A percentile compares a stretch with the other conserved stretches of the same genome.
These are phyloP conservation scores for Saturnispora besseyi DNA, from an alignment of 805 yeast species.

Conservation along the genomic window DNA sequence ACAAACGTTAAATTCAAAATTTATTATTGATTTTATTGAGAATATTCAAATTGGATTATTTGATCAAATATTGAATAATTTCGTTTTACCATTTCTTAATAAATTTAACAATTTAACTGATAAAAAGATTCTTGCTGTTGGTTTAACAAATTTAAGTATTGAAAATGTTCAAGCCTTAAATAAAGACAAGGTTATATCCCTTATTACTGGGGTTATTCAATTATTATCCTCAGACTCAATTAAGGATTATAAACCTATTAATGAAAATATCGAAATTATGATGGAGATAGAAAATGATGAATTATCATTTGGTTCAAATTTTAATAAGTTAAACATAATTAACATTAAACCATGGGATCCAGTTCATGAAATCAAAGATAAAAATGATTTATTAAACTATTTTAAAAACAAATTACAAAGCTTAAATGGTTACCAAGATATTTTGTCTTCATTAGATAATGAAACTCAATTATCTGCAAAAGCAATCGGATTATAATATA, in stretches of 20 bases:
- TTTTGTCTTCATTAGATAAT: slow-evolving; percentile 13
- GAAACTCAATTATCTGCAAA: slow-evolving; percentile 14
- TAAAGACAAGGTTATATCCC: slow-evolving; percentile 31
- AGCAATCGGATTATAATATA: slow-evolving; percentile 10
- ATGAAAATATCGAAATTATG: slow-evolving; percentile 40
- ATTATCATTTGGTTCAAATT: slow-evolving; percentile 75
- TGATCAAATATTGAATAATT: slow-evolving; percentile 39
- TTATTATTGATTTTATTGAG: slow-evolving; percentile 58
- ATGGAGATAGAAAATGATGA: slow-evolving; percentile 51
- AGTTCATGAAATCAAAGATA: slow-evolving; percentile 35
- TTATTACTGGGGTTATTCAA: slow-evolving; percentile 37
- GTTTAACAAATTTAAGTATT: slow-evolving; percentile 36
- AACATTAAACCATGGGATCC: slow-evolving; percentile 64
- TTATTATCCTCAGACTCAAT: slow-evolving; percentile 28
- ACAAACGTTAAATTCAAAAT: slow-evolving; percentile 30
- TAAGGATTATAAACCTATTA: slow-evolving; percentile 25
- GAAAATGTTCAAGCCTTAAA: slow-evolving; percentile 33
- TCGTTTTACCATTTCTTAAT: slow-evolving; percentile 42
- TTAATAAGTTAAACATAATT: slow-evolving; percentile 62
- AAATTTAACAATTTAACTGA: slow-evolving; percentile 34
- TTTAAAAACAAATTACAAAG: slow-evolving; percentile 21
- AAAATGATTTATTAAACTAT: slow-evolving; percentile 27
- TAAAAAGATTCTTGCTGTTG: slow-evolving; percentile 40
- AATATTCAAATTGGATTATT: slow-evolving; percentile 59
- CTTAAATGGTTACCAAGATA: slow-evolving; percentile 13